These are phyloP conservation scores for Leccinum rimulosum DNA, from an alignment of 768 basidiomycete species.

Conservation along the genomic window DNA sequence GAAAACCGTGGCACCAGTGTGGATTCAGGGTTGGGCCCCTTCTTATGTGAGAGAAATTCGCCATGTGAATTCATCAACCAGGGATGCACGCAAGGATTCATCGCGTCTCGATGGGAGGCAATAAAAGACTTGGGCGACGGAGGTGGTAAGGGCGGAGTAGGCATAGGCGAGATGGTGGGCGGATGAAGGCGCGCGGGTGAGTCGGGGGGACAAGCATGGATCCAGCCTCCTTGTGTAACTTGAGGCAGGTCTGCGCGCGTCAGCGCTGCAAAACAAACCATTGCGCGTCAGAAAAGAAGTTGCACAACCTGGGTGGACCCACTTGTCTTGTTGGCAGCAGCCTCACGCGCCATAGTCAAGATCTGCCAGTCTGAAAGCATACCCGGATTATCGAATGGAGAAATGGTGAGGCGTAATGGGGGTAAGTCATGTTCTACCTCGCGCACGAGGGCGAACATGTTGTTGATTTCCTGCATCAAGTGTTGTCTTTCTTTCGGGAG, in stretches of 20 bases:
- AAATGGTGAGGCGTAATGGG: constrained; percentile 30
- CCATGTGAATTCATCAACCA: constrained; percentile 42
- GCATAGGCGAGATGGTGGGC: constrained; percentile 26
- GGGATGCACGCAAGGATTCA: constrained; percentile 40
- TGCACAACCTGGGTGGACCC: constrained; percentile 2
- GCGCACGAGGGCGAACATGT: constrained; percentile 24
- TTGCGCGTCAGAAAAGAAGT: background rate
- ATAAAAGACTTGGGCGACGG: constrained; percentile 31
- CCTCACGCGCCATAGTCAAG: constrained; percentile 21
- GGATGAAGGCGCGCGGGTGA: constrained; percentile 29
- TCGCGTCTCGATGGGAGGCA: constrained; percentile 32
- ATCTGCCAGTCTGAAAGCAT: constrained; percentile 28
- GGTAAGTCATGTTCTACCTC: constrained; percentile 32
- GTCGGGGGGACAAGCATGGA: constrained; percentile 18
- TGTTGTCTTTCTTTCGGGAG: constrained; percentile 2
- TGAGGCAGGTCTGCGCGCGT: constrained; percentile 33
- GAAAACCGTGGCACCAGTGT: constrained; percentile 52
- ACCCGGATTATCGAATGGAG: constrained; percentile 29
- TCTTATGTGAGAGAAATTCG: constrained; percentile 46
- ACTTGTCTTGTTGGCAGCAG: constrained; percentile 30
- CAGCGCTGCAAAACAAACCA: constrained; percentile 23
- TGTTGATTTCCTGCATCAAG: constrained; percentile 1
- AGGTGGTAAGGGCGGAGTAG: background rate
- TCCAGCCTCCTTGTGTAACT: constrained; percentile 26
- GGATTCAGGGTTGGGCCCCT: constrained; percentile 44